phyloP scores from a whole-genome alignment of 352 stramenopile genomes.

The Phytophthora citrophthora region DNA sequence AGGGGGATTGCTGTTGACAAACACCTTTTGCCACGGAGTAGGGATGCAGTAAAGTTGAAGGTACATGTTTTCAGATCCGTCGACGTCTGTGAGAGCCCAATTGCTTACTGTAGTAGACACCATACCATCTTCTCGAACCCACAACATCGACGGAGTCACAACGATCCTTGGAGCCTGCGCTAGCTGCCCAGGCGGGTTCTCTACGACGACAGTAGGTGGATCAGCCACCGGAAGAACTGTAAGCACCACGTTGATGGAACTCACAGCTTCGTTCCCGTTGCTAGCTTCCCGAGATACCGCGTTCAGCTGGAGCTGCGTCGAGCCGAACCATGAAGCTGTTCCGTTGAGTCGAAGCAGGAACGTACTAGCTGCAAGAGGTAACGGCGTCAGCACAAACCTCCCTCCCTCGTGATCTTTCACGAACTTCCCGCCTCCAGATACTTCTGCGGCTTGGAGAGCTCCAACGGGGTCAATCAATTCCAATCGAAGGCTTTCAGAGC shows the following conservation, averaged over 20 bases:
- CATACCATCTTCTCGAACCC: constrained; percentile 9
- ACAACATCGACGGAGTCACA: background rate
- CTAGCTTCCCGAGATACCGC: constrained; percentile 44
- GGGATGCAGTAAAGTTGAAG: constrained; percentile 10
- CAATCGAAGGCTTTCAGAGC: constrained; percentile 48
- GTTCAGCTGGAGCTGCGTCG: constrained; percentile 32
- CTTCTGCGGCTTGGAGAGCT: constrained; percentile 32
- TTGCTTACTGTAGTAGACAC: constrained; percentile 13
- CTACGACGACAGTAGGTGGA: constrained; percentile 38
- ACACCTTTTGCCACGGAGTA: constrained; percentile 10
- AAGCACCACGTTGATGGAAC: constrained; percentile 19
- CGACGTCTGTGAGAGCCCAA: constrained; percentile 15
- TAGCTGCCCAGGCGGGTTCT: constrained; percentile 44
- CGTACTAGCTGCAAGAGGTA: constrained; percentile 17
- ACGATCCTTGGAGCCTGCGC: constrained; percentile 21
- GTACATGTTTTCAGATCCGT: constrained; percentile 28
- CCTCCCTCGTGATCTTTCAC: constrained; percentile 22
- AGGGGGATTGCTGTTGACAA: constrained; percentile 1
- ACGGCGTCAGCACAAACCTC: constrained; percentile 32
- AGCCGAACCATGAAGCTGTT: constrained; percentile 42
- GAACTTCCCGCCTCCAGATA: constrained; percentile 25
- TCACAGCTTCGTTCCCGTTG: constrained; percentile 26
- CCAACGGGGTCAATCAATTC: constrained; percentile 31
- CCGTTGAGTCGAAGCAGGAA: constrained; percentile 38
- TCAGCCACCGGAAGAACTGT: constrained; percentile 51